Percentiles rank a stretch among this genome's conserved stretches.
Evolutionary conservation across 805 yeast species (phyloP).

Genomic region (Zygotorulaspora florentina): DNA sequence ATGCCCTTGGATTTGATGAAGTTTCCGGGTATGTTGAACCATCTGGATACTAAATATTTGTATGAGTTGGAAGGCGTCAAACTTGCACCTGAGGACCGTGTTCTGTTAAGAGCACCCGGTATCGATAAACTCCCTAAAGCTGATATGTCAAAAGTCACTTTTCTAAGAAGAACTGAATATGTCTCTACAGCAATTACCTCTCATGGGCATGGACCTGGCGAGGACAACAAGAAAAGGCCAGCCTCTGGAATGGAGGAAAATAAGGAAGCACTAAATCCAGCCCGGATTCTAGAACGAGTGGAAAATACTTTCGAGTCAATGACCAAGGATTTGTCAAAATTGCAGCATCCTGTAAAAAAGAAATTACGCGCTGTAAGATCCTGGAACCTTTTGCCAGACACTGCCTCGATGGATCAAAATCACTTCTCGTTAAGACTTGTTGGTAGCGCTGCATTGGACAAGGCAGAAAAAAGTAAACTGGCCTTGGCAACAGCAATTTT

Average conservation of each 20-base stretch:
- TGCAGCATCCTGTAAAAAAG: conserved; percentile 77
- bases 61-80: conserved; percentile 40
- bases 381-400: conserved; percentile 85
- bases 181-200: conserved; percentile 55
- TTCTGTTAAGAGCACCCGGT: conserved; percentile 76
- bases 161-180: conserved; percentile 92
- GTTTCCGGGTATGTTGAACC: conserved; percentile 64
- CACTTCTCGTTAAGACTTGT: conserved; percentile 60
- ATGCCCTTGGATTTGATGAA: conserved; percentile 70
- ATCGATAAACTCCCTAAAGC: conserved; percentile 35
- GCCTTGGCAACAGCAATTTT: conserved; percentile 58
- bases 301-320: conserved; percentile 74
- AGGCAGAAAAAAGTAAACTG: conserved; percentile 33
- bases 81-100: conserved; percentile 74
- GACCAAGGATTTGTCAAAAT: conserved; percentile 40
- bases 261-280: conserved; percentile 24
- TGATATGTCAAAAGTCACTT: conserved; percentile 51
- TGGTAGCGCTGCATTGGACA: conserved; percentile 46
- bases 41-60: conserved; percentile 46
- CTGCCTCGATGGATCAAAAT: conserved; percentile 80
- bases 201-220: conserved; percentile 30
- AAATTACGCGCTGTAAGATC: conserved; percentile 67
- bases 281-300: conserved; percentile 40
- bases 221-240: conserved; percentile 31
- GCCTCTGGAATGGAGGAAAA: conserved; percentile 20